These are phyloP conservation scores for Fragaria ananassa DNA, from an alignment of 306 rosid species.

Conservation along the genomic window DNA sequence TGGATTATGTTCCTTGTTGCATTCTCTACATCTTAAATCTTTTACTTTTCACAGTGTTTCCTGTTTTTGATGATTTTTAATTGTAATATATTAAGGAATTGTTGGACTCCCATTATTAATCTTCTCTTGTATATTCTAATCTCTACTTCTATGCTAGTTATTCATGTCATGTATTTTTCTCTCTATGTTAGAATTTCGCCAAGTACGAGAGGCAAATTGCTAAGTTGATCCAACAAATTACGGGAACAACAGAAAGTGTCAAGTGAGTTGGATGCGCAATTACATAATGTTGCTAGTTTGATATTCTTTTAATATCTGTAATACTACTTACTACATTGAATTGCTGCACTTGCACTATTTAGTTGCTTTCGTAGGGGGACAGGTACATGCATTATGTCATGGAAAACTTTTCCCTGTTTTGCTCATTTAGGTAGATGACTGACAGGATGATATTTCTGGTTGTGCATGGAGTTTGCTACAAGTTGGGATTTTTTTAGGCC, in stretches of 20 bases:
- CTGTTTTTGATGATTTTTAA: slow-evolving; percentile 10
- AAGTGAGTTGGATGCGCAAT: slow-evolving; percentile 46
- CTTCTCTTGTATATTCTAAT: slow-evolving; percentile 2
- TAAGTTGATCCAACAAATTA: slow-evolving; percentile 61
- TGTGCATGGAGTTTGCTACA: not conserved
- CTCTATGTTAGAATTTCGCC: slow-evolving; percentile 49
- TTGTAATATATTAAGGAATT: not conserved
- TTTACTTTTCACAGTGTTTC: slow-evolving; percentile 10
- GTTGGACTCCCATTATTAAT: not conserved
- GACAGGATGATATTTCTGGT: not conserved
- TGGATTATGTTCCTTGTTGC: not conserved
- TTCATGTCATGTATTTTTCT: slow-evolving; percentile 13
- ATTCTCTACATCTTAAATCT: not conserved
- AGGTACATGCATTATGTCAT: not conserved
- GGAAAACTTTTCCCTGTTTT: not conserved
- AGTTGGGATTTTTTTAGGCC: not conserved
- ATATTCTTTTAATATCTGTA: not conserved
- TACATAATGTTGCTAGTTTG: not conserved
- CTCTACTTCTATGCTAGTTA: slow-evolving; percentile 1
- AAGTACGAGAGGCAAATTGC: slow-evolving; percentile 56
- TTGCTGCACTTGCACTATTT: not conserved
- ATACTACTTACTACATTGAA: not conserved
- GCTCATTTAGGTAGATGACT: not conserved
- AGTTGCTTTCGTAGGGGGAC: not conserved
- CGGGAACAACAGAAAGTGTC: slow-evolving; percentile 64